These are phyloP conservation scores for Naganishia kalamii DNA, from an alignment of 768 basidiomycete genomes.

Conservation along the genomic window DNA sequence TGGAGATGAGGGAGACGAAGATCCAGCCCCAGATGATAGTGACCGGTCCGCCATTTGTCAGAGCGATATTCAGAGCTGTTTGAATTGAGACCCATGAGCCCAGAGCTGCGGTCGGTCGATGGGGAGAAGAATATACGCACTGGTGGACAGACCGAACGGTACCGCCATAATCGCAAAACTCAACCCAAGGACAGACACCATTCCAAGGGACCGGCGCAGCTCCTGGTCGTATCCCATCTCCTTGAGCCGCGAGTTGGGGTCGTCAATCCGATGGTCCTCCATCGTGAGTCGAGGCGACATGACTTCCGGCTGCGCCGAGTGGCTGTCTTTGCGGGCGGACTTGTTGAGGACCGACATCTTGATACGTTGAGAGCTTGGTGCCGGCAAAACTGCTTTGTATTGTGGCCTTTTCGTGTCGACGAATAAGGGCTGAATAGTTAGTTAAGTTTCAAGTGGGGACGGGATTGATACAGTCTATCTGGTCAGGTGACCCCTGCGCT, in stretches of 20 bases:
- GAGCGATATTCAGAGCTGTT: constrained; percentile 37
- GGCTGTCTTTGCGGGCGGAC: neutral
- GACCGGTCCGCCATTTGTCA: constrained; percentile 40
- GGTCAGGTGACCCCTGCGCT: constrained; percentile 1
- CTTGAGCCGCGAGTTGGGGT: constrained; percentile 26
- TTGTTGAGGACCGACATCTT: neutral
- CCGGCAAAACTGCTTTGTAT: no score
- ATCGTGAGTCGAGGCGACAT: neutral
- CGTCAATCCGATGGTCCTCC: constrained; percentile 2
- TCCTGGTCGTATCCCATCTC: constrained; percentile 43
- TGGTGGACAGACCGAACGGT: constrained; percentile 12
- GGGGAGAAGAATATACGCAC: no score
- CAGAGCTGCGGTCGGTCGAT: no score
- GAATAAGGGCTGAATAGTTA: no score
- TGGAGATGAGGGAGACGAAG: constrained; percentile 14
- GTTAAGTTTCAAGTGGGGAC: no score
- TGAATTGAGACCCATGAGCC: constrained; percentile 31
- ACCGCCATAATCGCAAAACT: constrained; percentile 43
- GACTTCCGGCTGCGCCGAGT: neutral
- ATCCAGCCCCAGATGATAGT: constrained; percentile 36
- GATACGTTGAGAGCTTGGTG: neutral
- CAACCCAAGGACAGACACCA: constrained; percentile 38
- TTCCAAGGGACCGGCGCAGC: constrained; percentile 35
- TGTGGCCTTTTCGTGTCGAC: no score
- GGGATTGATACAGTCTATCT: no score